phyloP scores from a whole-genome alignment of 2,329 filamentous ascomycete species.

The Plectosphaerella plurivora region DNA sequence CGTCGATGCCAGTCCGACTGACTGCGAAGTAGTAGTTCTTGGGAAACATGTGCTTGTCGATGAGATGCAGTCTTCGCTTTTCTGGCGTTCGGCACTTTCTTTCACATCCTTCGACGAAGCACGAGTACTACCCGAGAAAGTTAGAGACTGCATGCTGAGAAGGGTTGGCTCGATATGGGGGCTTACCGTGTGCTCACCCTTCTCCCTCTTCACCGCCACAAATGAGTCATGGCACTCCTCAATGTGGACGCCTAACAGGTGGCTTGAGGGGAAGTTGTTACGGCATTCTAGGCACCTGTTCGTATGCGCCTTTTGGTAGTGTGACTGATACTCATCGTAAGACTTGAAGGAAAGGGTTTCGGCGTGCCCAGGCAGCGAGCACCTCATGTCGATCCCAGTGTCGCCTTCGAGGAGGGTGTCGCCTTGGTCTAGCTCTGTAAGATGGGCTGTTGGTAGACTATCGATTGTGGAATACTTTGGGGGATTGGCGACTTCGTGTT shows the following conservation, averaged over 20 bases:
- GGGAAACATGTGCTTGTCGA: constrained; percentile 92
- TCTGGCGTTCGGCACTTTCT: constrained; percentile 76
- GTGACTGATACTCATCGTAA: constrained; percentile 79
- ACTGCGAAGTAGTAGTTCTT: constrained; percentile 84
- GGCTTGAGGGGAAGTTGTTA: constrained; percentile 81
- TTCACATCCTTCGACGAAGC: constrained; percentile 86
- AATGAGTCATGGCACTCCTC: constrained; percentile 89
- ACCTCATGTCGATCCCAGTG: constrained; percentile 58
- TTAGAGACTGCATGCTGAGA: constrained; percentile 8
- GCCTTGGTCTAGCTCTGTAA: constrained; percentile 53
- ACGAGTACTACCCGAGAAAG: constrained; percentile 59
- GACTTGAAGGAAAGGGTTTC: constrained; percentile 65
- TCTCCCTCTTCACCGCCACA: constrained; percentile 63
- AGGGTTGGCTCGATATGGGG: too few species aligned
- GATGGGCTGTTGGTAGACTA: constrained; percentile 42
- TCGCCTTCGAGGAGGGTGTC: constrained; percentile 21
- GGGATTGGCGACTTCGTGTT: constrained; percentile 14
- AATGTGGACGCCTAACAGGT: constrained; percentile 79
- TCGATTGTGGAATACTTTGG: constrained; percentile 7
- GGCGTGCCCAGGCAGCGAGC: constrained; percentile 75
- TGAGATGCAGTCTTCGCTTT: constrained; percentile 82
- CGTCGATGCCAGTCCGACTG: constrained; percentile 85
- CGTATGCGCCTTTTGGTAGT: constrained; percentile 76
- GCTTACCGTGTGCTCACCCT: constrained; percentile 80
- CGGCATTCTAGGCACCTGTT: constrained; percentile 83